Evolutionary conservation across 352 stramenopile species (phyloP).

Genomic region (Globisporangium yorkense): DNA sequence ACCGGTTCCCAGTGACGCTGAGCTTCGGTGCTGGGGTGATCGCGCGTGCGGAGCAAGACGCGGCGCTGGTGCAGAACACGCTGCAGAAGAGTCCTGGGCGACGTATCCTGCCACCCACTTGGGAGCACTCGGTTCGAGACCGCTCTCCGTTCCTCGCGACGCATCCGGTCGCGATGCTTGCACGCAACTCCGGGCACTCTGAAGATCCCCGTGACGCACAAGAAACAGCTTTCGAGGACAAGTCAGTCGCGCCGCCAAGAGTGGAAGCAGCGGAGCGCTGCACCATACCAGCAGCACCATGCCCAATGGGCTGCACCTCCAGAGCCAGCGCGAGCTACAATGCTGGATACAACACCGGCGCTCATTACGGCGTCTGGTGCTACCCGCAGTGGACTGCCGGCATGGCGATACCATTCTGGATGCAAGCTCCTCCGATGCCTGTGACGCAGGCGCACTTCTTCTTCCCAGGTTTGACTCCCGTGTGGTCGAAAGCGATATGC

Average conservation of each 20-base stretch:
- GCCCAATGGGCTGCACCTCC: neutral
- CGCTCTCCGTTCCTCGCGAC: constrained; percentile 51
- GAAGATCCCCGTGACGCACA: neutral
- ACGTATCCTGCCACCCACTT: constrained; percentile 53
- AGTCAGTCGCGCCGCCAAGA: neutral
- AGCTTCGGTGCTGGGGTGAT: constrained; percentile 5
- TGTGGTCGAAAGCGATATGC: neutral
- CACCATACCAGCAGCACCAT: neutral
- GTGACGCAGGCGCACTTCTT: neutral
- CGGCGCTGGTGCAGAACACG: neutral
- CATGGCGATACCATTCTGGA: neutral
- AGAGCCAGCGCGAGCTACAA: neutral
- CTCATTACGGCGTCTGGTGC: neutral
- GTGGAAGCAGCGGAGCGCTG: neutral
- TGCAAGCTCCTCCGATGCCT: neutral
- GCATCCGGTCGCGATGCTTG: constrained; percentile 42
- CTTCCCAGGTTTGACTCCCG: neutral
- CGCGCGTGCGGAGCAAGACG: neutral
- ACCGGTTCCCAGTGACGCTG: constrained; percentile 30
- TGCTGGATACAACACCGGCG: neutral
- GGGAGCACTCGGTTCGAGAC: constrained; percentile 31
- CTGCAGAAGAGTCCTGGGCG: constrained; percentile 10
- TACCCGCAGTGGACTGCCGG: neutral
- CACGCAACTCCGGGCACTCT: neutral
- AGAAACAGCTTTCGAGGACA: neutral